These are phyloP conservation scores for Scedosporium apiospermum DNA, from an alignment of 2,329 filamentous ascomycete genomes.

Conservation along the genomic window DNA sequence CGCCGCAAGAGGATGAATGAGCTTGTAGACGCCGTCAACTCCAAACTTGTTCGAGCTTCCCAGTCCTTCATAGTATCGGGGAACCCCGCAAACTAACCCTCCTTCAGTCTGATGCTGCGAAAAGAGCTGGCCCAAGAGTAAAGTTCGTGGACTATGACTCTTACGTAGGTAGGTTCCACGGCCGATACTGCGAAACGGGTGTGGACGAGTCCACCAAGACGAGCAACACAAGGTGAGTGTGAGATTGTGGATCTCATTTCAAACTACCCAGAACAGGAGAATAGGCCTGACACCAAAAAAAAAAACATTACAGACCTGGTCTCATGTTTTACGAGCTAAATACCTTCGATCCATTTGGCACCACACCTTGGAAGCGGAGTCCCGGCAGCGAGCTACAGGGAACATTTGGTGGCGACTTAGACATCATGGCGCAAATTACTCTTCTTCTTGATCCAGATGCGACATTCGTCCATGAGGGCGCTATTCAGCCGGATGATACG, in stretches of 20 bases:
- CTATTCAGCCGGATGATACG: neutral
- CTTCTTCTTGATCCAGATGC: slow-evolving; percentile 3
- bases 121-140: neutral
- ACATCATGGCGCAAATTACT: slow-evolving; percentile 2
- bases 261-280: too few species aligned
- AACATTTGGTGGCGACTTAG: slow-evolving; percentile 8
- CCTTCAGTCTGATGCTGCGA: neutral
- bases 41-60: neutral
- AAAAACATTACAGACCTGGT: neutral
- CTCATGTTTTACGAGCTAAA: slow-evolving; percentile 13
- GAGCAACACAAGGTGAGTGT: neutral
- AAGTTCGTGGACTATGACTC: slow-evolving; percentile 4
- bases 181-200: neutral
- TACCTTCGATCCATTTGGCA: slow-evolving; percentile 11
- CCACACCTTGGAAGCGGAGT: slow-evolving; percentile 11
- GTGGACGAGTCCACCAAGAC: neutral
- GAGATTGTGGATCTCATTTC: too few species aligned
- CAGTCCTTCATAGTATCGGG: neutral
- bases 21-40: neutral
- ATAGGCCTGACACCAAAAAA: too few species aligned
- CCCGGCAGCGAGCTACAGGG: neutral
- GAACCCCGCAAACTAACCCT: too few species aligned
- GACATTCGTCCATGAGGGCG: neutral
- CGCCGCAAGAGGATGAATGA: neutral
- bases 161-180: neutral